phyloP scores from a whole-genome alignment of 768 basidiomycete genomes.

The Mycena amicta region DNA sequence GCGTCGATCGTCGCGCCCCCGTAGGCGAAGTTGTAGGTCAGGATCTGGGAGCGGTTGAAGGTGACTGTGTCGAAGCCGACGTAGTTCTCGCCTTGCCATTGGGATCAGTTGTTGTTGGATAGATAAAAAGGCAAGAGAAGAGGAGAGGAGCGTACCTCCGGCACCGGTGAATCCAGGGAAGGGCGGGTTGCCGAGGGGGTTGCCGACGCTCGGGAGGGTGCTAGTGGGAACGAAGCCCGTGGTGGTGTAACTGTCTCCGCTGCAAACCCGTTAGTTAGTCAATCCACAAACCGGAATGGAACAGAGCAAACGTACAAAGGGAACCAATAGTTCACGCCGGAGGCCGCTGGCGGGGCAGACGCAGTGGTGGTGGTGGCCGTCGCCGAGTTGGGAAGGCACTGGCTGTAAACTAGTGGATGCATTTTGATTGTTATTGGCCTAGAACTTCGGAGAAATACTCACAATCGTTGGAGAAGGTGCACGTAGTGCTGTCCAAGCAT shows the following conservation, averaged over 20 bases:
- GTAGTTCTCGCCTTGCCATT: constrained; percentile 63
- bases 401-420: too few relatives aligned
- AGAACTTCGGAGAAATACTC: too few relatives aligned
- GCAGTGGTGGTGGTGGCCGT: too few relatives aligned
- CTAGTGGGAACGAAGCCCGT: constrained; percentile 32
- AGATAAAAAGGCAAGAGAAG: too few relatives aligned
- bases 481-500: too few relatives aligned
- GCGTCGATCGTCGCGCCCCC: constrained; percentile 69
- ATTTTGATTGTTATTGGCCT: too few relatives aligned
- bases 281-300: not conserved
- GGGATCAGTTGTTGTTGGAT: too few relatives aligned
- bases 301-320: constrained; percentile 9
- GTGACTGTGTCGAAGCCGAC: constrained; percentile 54
- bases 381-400: too few relatives aligned
- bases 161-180: constrained; percentile 39
- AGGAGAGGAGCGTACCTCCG: too few relatives aligned
- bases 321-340: constrained; percentile 10
- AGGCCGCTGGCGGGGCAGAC: too few relatives aligned
- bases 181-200: constrained; percentile 41
- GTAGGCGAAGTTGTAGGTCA: constrained; percentile 69
- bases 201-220: constrained; percentile 31
- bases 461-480: too few relatives aligned
- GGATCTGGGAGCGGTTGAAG: constrained; percentile 54
- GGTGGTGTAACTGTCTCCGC: constrained; percentile 42
- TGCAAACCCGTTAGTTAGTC: constrained; percentile 18